A percentile compares a stretch with the other conserved stretches of the same genome.
Evolutionary conservation across 2,329 filamentous ascomycete genomes (phyloP).

Genomic region (Fusarium verrucosum): DNA sequence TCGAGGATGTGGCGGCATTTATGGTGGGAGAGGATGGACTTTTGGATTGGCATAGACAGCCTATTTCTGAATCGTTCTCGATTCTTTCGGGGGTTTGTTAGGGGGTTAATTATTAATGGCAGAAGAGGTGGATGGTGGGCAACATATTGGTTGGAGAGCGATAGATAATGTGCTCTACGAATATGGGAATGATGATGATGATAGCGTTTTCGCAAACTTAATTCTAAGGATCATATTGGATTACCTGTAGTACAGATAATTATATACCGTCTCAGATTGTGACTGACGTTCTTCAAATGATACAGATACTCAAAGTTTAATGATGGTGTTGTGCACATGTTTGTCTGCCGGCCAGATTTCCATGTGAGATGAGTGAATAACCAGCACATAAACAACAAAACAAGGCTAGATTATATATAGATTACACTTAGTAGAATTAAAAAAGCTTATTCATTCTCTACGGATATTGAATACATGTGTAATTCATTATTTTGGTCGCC

Average conservation of each 20-base stretch:
- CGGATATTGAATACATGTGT: no score
- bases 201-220: not conserved
- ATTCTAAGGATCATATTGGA: accelerated
- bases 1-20: constrained; percentile 52
- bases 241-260: accelerated
- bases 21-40: constrained; percentile 45
- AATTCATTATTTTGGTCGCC: not conserved
- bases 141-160: not conserved
- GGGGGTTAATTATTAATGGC: not conserved
- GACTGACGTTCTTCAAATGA: no score
- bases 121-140: not conserved
- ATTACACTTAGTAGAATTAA: no score
- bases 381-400: not conserved
- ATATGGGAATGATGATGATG: no score
- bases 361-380: not conserved
- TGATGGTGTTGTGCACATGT: not conserved
- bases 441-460: no score
- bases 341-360: not conserved
- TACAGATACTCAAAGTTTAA: no score
- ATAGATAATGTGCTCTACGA: not conserved
- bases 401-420: accelerated
- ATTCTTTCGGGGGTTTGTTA: constrained; percentile 41
- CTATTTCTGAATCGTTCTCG: constrained; percentile 48
- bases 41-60: constrained; percentile 50
- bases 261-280: accelerated